A percentile compares a stretch with the other conserved stretches of the same genome.
phyloP scores from a whole-genome alignment of 805 yeast genomes.

The Ogataea glucozyma region DNA sequence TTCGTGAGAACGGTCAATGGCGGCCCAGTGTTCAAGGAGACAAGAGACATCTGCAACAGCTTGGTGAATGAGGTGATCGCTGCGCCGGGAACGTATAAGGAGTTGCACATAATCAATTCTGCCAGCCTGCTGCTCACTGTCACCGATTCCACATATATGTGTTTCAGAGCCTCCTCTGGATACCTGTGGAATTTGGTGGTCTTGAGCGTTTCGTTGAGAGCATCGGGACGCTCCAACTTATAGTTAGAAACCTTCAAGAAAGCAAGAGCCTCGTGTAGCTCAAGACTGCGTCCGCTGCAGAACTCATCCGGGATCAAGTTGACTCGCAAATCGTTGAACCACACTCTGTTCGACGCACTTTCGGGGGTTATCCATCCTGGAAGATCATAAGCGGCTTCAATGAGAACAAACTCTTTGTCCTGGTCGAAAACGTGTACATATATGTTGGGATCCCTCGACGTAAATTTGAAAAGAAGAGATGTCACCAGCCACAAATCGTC shows the following conservation, averaged over 20 bases:
- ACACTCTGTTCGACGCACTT: slow-evolving; percentile 49
- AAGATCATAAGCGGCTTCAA: slow-evolving; percentile 47
- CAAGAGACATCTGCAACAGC: slow-evolving; percentile 1
- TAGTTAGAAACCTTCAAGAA: slow-evolving; percentile 41
- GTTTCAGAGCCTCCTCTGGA: slow-evolving; percentile 35
- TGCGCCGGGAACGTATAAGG: slow-evolving; percentile 17
- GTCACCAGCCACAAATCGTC: slow-evolving; percentile 49
- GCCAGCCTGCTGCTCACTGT: slow-evolving; percentile 20
- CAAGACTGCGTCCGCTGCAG: slow-evolving; percentile 36
- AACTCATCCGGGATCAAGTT: slow-evolving; percentile 42
- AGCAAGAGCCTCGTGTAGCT: slow-evolving; percentile 40
- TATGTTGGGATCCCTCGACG: slow-evolving; percentile 33
- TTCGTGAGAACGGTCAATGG: not conserved
- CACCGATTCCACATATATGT: slow-evolving; percentile 24
- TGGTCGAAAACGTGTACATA: slow-evolving; percentile 50
- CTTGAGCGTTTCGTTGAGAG: slow-evolving; percentile 26
- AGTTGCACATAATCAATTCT: slow-evolving; percentile 11
- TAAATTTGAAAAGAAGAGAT: slow-evolving; percentile 40
- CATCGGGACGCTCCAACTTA: slow-evolving; percentile 26
- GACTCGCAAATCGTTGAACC: slow-evolving; percentile 48
- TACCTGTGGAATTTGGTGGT: slow-evolving; percentile 22
- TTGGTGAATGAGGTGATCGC: slow-evolving; percentile 12
- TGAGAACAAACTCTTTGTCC: slow-evolving; percentile 57
- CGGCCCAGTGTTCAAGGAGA: not conserved
- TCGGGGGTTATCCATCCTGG: slow-evolving; percentile 50